A percentile compares a stretch with the other conserved stretches of the same genome.
These are phyloP conservation scores for Physcia stellaris DNA, from an alignment of 495 filamentous ascomycete species.

Conservation along the genomic window DNA sequence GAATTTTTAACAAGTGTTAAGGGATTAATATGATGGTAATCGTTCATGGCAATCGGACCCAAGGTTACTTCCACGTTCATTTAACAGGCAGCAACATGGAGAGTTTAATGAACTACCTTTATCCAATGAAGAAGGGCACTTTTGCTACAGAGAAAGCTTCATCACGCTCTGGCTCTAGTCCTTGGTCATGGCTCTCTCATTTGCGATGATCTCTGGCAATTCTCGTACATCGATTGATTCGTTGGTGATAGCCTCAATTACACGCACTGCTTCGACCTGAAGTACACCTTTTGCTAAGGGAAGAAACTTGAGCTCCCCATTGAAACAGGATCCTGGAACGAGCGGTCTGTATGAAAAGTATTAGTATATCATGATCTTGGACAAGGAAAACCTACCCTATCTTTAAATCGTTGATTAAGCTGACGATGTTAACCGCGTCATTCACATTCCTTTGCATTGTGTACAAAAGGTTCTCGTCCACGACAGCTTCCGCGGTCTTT, in stretches of 20 bases:
- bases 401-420: conserved; percentile 69
- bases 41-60: too few relatives aligned
- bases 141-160: too few relatives aligned
- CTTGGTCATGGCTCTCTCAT: conserved; percentile 1
- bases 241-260: conserved; percentile 68
- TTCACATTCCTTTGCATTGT: conserved; percentile 63
- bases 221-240: conserved; percentile 74
- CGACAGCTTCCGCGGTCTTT: conserved; percentile 58
- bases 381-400: conserved; percentile 46
- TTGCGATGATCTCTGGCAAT: conserved; percentile 57
- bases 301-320: conserved; percentile 66
- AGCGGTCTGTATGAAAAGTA: conserved; percentile 36
- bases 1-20: too few relatives aligned
- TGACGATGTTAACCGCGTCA: conserved; percentile 64
- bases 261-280: conserved; percentile 62
- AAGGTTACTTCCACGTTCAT: too few relatives aligned
- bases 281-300: conserved; percentile 64
- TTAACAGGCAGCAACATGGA: too few relatives aligned
- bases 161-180: too few relatives aligned
- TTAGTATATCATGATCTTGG: conserved; percentile 5
- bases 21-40: too few relatives aligned
- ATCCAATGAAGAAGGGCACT: too few relatives aligned
- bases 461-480: conserved; percentile 75
- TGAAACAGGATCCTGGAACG: conserved; percentile 64
- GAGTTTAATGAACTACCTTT: too few relatives aligned